Conservation (phyloP, 371 early-diverging fungal genomes). For the Zychaea mexicana region DNA sequence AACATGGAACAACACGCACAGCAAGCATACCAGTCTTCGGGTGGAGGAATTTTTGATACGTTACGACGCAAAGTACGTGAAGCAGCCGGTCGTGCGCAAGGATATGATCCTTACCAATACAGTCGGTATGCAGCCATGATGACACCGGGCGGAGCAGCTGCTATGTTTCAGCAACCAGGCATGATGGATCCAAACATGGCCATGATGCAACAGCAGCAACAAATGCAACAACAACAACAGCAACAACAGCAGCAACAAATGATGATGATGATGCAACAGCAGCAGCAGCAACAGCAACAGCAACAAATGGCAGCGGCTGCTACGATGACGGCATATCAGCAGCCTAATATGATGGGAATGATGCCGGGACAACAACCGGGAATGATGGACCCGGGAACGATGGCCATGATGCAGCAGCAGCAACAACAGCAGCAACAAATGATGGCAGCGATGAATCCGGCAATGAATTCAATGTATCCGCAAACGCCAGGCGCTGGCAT, state of each 20-base stretch:
- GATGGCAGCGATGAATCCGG: too few relatives aligned
- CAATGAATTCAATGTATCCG: constrained; percentile 4
- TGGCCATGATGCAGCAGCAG: constrained; percentile 12
- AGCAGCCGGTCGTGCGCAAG: constrained; percentile 8
- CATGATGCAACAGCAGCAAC: constrained; percentile 9
- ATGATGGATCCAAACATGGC: constrained; percentile 14
- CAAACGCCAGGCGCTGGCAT: constrained; percentile 10
- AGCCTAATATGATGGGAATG: constrained; percentile 7
- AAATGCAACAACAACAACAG: constrained; percentile 9
- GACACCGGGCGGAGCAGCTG: constrained; percentile 7
- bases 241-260: constrained; percentile 6
- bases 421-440: constrained; percentile 11
- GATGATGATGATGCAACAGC: constrained; percentile 4
- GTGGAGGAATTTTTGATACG: constrained; percentile 13
- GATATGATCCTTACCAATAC: constrained; percentile 13
- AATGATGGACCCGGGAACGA: constrained; percentile 10
- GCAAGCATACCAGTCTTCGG: background rate
- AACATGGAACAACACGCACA: background rate
- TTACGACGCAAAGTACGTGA: constrained; percentile 14
- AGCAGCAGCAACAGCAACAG: background rate
- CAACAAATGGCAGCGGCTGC: constrained; percentile 4
- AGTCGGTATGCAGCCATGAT: constrained; percentile 18
- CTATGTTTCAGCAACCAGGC: constrained; percentile 4
- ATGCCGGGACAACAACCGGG: constrained; percentile 1
- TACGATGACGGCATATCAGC: background rate